Base-by-base conservation (phyloP, 2,329 filamentous ascomycete genomes). In the Byssoonygena ceratinophila region DNA sequence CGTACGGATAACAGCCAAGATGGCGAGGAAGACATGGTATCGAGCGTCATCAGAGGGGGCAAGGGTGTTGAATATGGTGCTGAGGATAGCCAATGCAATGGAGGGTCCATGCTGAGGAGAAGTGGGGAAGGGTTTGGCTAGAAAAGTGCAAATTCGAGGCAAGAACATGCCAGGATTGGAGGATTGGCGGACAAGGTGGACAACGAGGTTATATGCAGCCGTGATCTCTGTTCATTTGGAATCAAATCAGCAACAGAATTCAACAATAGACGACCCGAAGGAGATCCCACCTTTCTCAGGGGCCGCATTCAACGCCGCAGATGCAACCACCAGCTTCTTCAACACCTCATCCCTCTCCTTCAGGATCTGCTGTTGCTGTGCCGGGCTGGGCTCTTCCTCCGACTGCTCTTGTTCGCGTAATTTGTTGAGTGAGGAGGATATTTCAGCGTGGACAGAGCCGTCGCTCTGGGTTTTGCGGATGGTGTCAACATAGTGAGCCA, bases 61-160 rank as follows among this genome's bases (percentile, higher is more conserved):
- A 60, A 97, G 80, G 59, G 94, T 84, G 79, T 98, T 98, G 83
- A 97, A 98, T 66, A 98, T 82, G 63, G 90, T 96, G 66, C 87
- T 89, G 61, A 98, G 81, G 62, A 92, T 85, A 60, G 88, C 89
- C 61, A 97, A 84, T 59, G 89, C 88, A 59, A 98, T 80, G 46
- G 85, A 84, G 57, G 85, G 78, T 61, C 90, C 88, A 74, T 95
- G 90, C 61, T 84, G 76, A 51, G 89, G 86, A 47, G 91, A 94
- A 57, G 86, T 87, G 57, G 84, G 81, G 66, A 97, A 82, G 58
- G 92, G 91, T 69, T 87, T 85, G 59, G 82, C 81, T 66, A 98
- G 86, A 74, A 94, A 91, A 64, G 83, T 78, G 81, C 92, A 97
- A 64, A 98, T 83, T 63, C 80, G 80, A 55, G 87, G 85, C 59